These are phyloP conservation scores for Phytophthora boehmeriae DNA, from an alignment of 352 stramenopile genomes.

Conservation along the genomic window DNA sequence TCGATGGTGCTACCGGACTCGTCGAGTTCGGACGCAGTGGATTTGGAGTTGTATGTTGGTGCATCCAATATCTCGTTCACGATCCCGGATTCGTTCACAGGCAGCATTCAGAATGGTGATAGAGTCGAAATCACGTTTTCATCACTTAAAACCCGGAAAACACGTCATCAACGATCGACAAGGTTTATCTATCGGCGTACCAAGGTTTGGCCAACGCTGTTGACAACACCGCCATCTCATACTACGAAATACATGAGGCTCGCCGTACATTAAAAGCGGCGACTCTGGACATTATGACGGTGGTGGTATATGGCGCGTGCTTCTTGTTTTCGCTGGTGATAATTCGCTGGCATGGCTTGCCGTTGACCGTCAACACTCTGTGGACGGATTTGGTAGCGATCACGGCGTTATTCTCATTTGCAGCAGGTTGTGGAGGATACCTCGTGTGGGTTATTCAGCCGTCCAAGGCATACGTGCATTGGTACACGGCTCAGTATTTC, in stretches of 20 bases:
- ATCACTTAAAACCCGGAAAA: constrained; percentile 73
- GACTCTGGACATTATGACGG: constrained; percentile 68
- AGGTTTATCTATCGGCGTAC: constrained; percentile 75
- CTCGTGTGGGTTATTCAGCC: constrained; percentile 86
- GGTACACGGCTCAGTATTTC: constrained; percentile 87
- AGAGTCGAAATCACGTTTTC: constrained; percentile 64
- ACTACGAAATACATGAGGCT: constrained; percentile 49
- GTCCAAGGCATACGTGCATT: constrained; percentile 86
- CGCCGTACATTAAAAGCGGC: constrained; percentile 61
- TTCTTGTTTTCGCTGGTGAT: constrained; percentile 87
- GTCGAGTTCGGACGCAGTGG: constrained; percentile 26
- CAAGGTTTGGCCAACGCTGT: constrained; percentile 59
- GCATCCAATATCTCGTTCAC: constrained; percentile 74
- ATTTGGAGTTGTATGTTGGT: constrained; percentile 56
- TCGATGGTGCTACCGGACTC: constrained; percentile 44
- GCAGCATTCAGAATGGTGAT: constrained; percentile 81
- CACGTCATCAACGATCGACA: constrained; percentile 61
- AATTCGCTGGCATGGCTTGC: constrained; percentile 84
- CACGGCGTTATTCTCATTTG: constrained; percentile 81
- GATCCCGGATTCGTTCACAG: constrained; percentile 62
- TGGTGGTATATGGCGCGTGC: constrained; percentile 74
- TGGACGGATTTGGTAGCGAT: constrained; percentile 90
- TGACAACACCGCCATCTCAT: constrained; percentile 60
- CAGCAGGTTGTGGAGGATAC: constrained; percentile 74
- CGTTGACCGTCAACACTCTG: constrained; percentile 79